These are phyloP conservation scores for Ilex paraguariensis DNA, from an alignment of 305 asterid species.

Conservation along the genomic window DNA sequence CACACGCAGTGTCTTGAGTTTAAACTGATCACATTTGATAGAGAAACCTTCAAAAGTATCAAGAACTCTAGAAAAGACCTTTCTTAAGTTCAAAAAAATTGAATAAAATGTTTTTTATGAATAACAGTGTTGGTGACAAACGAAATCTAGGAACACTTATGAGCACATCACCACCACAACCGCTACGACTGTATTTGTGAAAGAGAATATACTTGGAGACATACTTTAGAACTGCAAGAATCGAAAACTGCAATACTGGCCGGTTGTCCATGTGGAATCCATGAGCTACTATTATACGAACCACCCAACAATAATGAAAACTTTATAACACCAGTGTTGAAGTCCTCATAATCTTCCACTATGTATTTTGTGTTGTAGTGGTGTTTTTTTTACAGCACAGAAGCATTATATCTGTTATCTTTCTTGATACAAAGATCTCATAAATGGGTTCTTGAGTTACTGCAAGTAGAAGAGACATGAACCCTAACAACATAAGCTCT, in stretches of 20 bases:
- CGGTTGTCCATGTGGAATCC: conserved; percentile 1
- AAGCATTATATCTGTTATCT: conserved; percentile 26
- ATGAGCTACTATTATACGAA: not conserved
- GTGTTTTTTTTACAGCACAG: conserved; percentile 18
- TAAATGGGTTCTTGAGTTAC: conserved; percentile 21
- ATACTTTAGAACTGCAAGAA: conserved; percentile 15
- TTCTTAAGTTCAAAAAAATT: too few relatives aligned
- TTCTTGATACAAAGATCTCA: conserved; percentile 19
- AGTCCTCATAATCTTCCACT: conserved; percentile 7
- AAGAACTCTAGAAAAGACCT: too few relatives aligned
- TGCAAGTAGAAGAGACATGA: conserved; percentile 32
- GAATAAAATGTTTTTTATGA: too few relatives aligned
- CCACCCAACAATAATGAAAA: not conserved
- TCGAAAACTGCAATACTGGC: not conserved
- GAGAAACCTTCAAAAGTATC: too few relatives aligned
- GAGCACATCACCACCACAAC: too few relatives aligned
- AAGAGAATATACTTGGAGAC: not conserved
- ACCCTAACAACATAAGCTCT: too few relatives aligned
- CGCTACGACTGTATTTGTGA: too few relatives aligned
- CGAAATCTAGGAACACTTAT: too few relatives aligned
- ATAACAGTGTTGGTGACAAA: too few relatives aligned
- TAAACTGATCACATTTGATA: too few relatives aligned
- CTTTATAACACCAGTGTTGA: not conserved
- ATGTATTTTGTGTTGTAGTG: not conserved
- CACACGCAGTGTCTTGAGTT: too few relatives aligned